Evolutionary conservation across 345 rosid species (phyloP), one percentile per base, ranked within the genome.

Genomic region (Populus nigra): DNA sequence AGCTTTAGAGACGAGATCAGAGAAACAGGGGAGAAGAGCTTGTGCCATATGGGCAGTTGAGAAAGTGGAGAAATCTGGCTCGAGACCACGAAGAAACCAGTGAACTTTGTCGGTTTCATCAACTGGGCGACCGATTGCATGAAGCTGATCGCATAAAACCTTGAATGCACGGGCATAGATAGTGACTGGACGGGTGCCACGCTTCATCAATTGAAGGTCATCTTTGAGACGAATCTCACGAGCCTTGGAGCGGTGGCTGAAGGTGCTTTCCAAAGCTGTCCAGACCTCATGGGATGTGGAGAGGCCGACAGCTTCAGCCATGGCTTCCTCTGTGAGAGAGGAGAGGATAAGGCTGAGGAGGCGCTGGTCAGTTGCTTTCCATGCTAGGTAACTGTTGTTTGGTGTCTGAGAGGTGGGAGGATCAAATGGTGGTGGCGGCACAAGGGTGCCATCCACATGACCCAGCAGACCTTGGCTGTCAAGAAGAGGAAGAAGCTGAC

Each of bases 381-480:
- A 63, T 63, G 20, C 7, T 4, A 63, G 9, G 68, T 63, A 5
- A 4, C 3, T 12, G 17, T 1, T 15, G 20, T 5, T 63, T 5
- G 2, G 3, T 27, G 33, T 27, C 25, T 20, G 8, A 17, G 25
- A 57, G 17, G 20, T 63, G 18, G 0, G 36, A 3, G 8, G 20
- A 1, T 63, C 68, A 12, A 63, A 63, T 13, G 7, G 8, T 2
- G 68, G 36, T 27, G 68, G 36, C 0, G 33, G 68, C 5, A 4
- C 20, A 27, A 63, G 18, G 18, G 18, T 63, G 17, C 68, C 68
- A 63, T 27, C 68, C 35, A 63, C 36, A 27, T 63, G 15, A 63
- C 35, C 0, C 2, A 62, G 0, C 2, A 63, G 0, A 0, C 6
- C 18, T 25, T 63, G 3, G 2, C 35, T 62, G 1, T 11, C 7